Evolutionary conservation across 2,329 filamentous ascomycete species (phyloP).

Genomic region (Colletotrichum musae): DNA sequence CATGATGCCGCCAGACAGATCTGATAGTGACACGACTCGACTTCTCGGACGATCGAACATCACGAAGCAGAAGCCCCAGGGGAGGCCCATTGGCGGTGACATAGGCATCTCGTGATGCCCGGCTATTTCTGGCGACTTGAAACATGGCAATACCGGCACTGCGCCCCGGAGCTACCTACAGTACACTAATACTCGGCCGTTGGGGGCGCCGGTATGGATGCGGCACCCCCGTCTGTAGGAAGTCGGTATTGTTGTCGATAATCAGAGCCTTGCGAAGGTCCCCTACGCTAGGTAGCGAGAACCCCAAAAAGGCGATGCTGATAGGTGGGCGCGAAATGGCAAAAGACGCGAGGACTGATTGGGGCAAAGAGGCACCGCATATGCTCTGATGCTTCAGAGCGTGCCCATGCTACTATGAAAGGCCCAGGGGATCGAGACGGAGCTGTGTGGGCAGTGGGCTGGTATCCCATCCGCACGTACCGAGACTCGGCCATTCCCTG

Average conservation of each 20-base stretch:
- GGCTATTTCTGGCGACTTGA: slow-evolving; percentile 24
- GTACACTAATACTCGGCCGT: slow-evolving; percentile 22
- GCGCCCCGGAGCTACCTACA: slow-evolving; percentile 1
- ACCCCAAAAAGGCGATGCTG: neutral
- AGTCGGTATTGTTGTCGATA: neutral
- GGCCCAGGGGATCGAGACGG: slow-evolving; percentile 25
- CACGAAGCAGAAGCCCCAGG: neutral
- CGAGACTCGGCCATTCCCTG: slow-evolving; percentile 26
- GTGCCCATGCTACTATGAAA: neutral
- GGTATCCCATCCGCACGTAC: slow-evolving; percentile 27
- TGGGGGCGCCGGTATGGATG: slow-evolving; percentile 3
- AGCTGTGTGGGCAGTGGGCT: slow-evolving; percentile 18
- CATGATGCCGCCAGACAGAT: neutral
- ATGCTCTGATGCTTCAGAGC: neutral
- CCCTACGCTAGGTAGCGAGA: neutral
- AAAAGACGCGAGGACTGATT: slow-evolving; percentile 9
- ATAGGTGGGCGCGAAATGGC: neutral
- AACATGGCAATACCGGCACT: slow-evolving; percentile 34
- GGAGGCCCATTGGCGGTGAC: neutral
- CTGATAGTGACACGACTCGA: slow-evolving; percentile 7
- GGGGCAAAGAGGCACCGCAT: slow-evolving; percentile 19
- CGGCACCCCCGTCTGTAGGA: slow-evolving; percentile 15
- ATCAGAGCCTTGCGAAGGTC: neutral
- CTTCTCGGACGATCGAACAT: slow-evolving; percentile 22
- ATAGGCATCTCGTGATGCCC: slow-evolving; percentile 11